A percentile compares a stretch with the other conserved stretches of the same genome.
These are phyloP conservation scores for Apiospora koreana DNA, from an alignment of 2,329 filamentous ascomycete species.

Conservation along the genomic window DNA sequence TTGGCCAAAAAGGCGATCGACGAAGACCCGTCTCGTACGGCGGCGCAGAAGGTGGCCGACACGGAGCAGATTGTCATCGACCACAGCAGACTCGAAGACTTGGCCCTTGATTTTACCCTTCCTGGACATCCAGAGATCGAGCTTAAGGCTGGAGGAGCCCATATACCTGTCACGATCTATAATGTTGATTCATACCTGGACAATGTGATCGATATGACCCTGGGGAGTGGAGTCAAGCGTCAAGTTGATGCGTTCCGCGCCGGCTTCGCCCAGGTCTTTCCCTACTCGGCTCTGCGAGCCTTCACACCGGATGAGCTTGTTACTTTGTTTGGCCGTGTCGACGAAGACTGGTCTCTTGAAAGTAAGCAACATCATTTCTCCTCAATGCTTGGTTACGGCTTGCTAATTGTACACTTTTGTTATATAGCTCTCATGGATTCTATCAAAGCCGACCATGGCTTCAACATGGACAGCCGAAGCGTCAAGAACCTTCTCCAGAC, in stretches of 20 bases:
- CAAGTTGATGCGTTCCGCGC: slow-evolving; percentile 89
- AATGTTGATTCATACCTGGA: slow-evolving; percentile 92
- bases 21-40: slow-evolving; percentile 64
- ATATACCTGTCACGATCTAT: slow-evolving; percentile 78
- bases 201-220: slow-evolving; percentile 85
- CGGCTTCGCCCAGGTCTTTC: slow-evolving; percentile 95
- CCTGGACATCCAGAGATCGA: slow-evolving; percentile 90
- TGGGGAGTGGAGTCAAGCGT: slow-evolving; percentile 82
- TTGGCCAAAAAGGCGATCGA: slow-evolving; percentile 81
- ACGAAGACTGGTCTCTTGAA: slow-evolving; percentile 97
- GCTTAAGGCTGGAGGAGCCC: slow-evolving; percentile 71
- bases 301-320: slow-evolving; percentile 96
- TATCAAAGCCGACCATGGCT: slow-evolving; percentile 97
- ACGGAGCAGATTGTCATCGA: slow-evolving; percentile 73
- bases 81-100: slow-evolving; percentile 77
- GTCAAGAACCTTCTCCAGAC: slow-evolving; percentile 90
- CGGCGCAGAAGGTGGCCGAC: slow-evolving; percentile 70
- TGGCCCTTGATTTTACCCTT: slow-evolving; percentile 91
- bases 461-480: slow-evolving; percentile 96
- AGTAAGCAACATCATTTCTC: slow-evolving; percentile 62
- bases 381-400: background rate
- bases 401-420: background rate
- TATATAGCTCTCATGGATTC: slow-evolving; percentile 85
- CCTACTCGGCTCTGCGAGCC: slow-evolving; percentile 85
- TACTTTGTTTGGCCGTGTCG: slow-evolving; percentile 86